Base-by-base conservation (phyloP, 78 protist species). In the Creolimax fragrantissima region DNA sequence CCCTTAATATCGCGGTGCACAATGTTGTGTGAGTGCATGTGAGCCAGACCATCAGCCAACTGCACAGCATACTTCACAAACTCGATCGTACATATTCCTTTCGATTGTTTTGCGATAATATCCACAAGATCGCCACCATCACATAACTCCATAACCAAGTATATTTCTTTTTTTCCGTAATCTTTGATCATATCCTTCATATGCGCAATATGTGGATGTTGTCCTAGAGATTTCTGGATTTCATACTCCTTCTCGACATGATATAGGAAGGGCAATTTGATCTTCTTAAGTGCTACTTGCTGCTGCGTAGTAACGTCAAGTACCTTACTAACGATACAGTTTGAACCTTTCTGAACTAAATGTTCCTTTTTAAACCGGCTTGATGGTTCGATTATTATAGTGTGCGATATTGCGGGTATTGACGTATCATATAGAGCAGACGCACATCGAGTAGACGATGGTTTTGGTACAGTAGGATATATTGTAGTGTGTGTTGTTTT, bases 1-100 rank as follows among this genome's bases (percentile, higher is more conserved):
- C 35, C 41, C 24, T 84, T 84, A 32, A 84, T 84, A 84, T 84
- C 88, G 24, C 88, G 88, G 45, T 84, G 88, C 24, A 84, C 88
- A 11, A 84, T 32, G 11, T 24, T 24, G 35, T 84, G 11, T 17
- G 11, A 17, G 17, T 84, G 88, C 17, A 84, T 84, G 88, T 84
- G 88, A n/a, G 11, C 24, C 41, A 84, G 41, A 24, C 88, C 88
- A 84, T 24, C 35, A 24, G 88, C 88, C 41, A 84, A 42, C 45
- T 84, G 88, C 24, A 84, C 35, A 24, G 85, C 45, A 84, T n/a
- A 84, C 2, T 32, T 32, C 39, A 58, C 24, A 1, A 58, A 58
- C 24, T 58, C 74, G 24, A 17, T 17, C 39, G 39, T 58, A 58
- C 39, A 32, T 24, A 58, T 58, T 32, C 74, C 74, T 58, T 32